phyloP scores from a whole-genome alignment of 306 rosid species.

The Cucurbita ficifolia region DNA sequence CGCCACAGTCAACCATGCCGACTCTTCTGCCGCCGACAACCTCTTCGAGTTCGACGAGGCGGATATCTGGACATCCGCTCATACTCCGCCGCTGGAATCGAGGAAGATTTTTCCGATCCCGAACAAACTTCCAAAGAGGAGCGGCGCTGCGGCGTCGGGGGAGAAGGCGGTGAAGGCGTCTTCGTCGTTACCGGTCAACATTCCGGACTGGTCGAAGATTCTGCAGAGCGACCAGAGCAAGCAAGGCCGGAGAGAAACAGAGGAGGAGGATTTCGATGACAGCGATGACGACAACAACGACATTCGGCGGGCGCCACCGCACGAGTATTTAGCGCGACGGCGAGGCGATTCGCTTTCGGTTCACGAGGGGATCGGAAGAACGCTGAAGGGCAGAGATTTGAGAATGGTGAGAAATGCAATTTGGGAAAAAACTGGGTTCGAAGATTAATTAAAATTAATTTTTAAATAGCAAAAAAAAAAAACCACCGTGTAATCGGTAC shows the following conservation, averaged over 20 bases:
- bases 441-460: slow-evolving; percentile 18
- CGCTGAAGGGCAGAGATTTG: slow-evolving; percentile 80
- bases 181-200: slow-evolving; percentile 53
- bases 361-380: slow-evolving; percentile 90
- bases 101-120: neutral
- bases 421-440: slow-evolving; percentile 78
- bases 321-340: slow-evolving; percentile 65
- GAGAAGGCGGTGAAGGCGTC: slow-evolving; percentile 11
- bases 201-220: slow-evolving; percentile 84
- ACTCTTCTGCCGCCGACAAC: slow-evolving; percentile 5
- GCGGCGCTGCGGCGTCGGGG: neutral
- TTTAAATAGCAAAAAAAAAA: neutral
- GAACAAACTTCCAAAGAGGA: neutral
- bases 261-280: slow-evolving; percentile 12
- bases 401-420: slow-evolving; percentile 77
- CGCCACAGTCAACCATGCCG: neutral
- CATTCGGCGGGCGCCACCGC: slow-evolving; percentile 47
- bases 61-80: slow-evolving; percentile 27
- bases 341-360: slow-evolving; percentile 73
- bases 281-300: neutral
- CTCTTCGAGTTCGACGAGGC: slow-evolving; percentile 47
- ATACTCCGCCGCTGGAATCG: neutral
- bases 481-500: neutral
- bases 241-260: slow-evolving; percentile 9
- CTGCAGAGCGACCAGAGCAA: slow-evolving; percentile 42